Evolutionary conservation across 2,329 filamentous ascomycete genomes (phyloP), one percentile per base, ranked within the genome.

Genomic region (Fusarium sororula): DNA sequence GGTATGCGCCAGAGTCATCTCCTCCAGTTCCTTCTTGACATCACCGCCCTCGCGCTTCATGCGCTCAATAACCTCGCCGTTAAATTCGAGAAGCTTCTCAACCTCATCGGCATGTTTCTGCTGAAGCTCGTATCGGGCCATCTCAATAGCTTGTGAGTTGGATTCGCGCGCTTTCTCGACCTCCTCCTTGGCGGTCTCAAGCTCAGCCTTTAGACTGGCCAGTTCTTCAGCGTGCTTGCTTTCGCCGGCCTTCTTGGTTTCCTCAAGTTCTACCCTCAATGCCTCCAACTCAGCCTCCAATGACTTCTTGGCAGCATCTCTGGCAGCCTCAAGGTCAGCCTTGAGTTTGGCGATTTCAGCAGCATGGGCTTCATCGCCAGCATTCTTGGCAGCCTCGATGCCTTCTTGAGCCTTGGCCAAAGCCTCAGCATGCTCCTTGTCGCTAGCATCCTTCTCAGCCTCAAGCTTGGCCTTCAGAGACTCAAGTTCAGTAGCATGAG

Each of bases 41-140:
- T 82, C 80, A 8, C 79, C 76, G 5, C 82, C 79, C 59, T 86
- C 82, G 17, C 79, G 75, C 79, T 84, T 85, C 76, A 85, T 77
- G 38, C 75, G 78, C 20, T 85, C 83, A 56, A 86, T 75, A 20
- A 82, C 80, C 63, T 87, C 83, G 9, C 82, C 80, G 70, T 87
- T 84, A 61, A 82, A 79, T 28, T 80, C 79, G 42, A 85, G 79
- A 24, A 88, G 79, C 72, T 86, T 85, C 73, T 87, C 84, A 30
- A 90, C 81, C 67, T 88, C 85, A 28, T 81, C 81, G 47, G 85
- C 82, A 78, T 87, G 83, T 76, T 82, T 83, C 41, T 83, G 80
- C 70, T 87, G 82, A 44, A 87, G 82, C 26, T 87, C 84, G 22
- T 83, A 81, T 79, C 83, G 86, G 44, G 84, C 81, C 39, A 81